These are phyloP conservation scores for Termitomyces sp. DNA, from an alignment of 768 basidiomycete genomes.

Conservation along the genomic window DNA sequence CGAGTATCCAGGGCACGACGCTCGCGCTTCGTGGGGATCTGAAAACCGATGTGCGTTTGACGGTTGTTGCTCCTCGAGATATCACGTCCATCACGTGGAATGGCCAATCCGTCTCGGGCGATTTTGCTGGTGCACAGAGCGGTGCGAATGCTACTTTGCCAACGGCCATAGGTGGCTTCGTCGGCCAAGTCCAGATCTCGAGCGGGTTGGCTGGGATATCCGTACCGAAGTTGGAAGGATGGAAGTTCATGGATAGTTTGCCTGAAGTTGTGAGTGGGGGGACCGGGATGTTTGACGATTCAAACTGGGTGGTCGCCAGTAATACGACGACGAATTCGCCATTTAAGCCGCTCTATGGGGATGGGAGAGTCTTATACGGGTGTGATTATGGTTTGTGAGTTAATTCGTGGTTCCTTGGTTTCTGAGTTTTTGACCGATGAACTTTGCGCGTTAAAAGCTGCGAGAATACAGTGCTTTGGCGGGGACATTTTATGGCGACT, in stretches of 20 bases:
- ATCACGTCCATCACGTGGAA: slow-evolving; percentile 68
- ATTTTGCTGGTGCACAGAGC: slow-evolving; percentile 13
- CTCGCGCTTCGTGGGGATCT: slow-evolving; percentile 69
- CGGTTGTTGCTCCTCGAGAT: slow-evolving; percentile 53
- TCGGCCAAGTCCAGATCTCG: slow-evolving; percentile 35
- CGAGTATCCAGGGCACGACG: slow-evolving; percentile 37
- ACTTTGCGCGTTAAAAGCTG: slow-evolving; percentile 43
- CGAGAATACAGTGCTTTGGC: slow-evolving; percentile 77
- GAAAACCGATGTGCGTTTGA: slow-evolving; percentile 49
- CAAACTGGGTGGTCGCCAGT: slow-evolving; percentile 58
- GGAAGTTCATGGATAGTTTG: slow-evolving; percentile 72
- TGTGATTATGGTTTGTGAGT: slow-evolving; percentile 84
- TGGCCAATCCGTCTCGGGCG: slow-evolving; percentile 39
- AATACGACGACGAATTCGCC: slow-evolving; percentile 74
- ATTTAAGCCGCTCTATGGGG: slow-evolving; percentile 62
- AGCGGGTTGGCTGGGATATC: slow-evolving; percentile 24
- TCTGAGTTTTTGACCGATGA: background rate
- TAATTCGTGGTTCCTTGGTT: background rate
- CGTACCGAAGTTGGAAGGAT: slow-evolving; percentile 50
- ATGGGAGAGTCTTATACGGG: slow-evolving; percentile 74
- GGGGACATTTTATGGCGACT: slow-evolving; percentile 69
- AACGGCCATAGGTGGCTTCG: slow-evolving; percentile 39
- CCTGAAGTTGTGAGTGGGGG: slow-evolving; percentile 50
- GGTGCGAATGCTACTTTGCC: slow-evolving; percentile 5
- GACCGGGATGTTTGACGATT: slow-evolving; percentile 47